Evolutionary conservation across 768 basidiomycete species (phyloP), one percentile per base, ranked within the genome.

Genomic region (Hygrophorus russula): DNA sequence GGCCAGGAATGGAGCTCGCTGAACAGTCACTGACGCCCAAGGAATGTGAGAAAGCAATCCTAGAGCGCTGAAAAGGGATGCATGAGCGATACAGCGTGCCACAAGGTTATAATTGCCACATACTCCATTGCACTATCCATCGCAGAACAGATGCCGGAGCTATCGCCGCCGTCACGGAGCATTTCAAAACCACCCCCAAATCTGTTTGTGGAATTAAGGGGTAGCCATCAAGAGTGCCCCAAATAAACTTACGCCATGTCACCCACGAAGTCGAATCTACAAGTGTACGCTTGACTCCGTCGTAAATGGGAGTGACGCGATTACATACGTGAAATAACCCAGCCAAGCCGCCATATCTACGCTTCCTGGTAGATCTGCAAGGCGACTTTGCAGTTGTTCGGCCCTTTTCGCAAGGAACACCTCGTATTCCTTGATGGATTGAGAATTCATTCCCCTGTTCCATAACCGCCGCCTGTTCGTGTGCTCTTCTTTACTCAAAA

Each of bases 381-480:
- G 48, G 5, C 50, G 45, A 7, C 68, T 67, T 8, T 70, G 58
- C 1, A 76, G 59, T 46, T 75, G 69, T 1, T 49, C 45, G 2
- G 60, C 63, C 11, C 72, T 52, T 14, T 52, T 52, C 1, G 56
- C 55, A 15, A 75, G 52, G 2, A 68, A 51, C 0, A 52, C 48
- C 46, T 72, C 65, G 42, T 74, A 76, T 12, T 65, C 69, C 49
- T 68, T 69, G 30, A 78, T 48, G 2, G 73, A 66, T 2, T 56
- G 47, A 11, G 64, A 63, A 37, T 57, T 72, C 56, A 76, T 66
- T 0, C 65, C 74, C 17, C 71, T 59, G n/a, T 66, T 67, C 74
- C 74, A 76, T 2, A 69, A 59, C 17, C 63, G 62, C 7, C 73
- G 64, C 8, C 71, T 62, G 6, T 64, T 58, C 1, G 61, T 57